A percentile compares a stretch with the other conserved stretches of the same genome.
Conservation (phyloP, 352 stramenopile species). For the Globisporangium perplexum region DNA sequence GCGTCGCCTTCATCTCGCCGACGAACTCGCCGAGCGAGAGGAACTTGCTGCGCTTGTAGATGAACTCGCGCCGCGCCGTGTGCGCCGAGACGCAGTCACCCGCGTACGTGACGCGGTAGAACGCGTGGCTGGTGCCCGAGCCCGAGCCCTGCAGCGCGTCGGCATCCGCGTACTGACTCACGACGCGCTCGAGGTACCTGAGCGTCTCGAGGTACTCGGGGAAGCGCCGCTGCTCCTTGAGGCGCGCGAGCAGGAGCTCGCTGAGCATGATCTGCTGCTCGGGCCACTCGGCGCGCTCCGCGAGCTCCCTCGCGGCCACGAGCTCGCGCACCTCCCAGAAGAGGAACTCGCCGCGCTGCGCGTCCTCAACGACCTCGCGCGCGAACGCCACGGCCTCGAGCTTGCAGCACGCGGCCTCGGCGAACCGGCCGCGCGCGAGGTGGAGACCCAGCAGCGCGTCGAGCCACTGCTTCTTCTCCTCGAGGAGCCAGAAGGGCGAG, state of each 20-base stretch:
- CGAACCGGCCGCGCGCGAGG: conserved; percentile 26
- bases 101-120: conserved; percentile 51
- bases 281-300: conserved; percentile 38
- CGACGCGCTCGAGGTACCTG: conserved; percentile 25
- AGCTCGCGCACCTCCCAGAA: conserved; percentile 40
- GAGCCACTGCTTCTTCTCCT: conserved; percentile 58
- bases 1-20: conserved; percentile 47
- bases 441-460: conserved; percentile 57
- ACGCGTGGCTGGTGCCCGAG: conserved; percentile 18
- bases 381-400: conserved; percentile 39
- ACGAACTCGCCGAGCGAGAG: conserved; percentile 64
- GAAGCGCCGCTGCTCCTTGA: conserved; percentile 29
- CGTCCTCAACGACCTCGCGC: conserved; percentile 5
- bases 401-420: conserved; percentile 61
- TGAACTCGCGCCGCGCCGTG: conserved; percentile 43
- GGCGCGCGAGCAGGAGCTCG: conserved; percentile 34
- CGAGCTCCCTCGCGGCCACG: conserved; percentile 27
- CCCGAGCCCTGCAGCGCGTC: conserved; percentile 6
- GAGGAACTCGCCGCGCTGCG: conserved; percentile 1
- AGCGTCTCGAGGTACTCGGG: conserved; percentile 50
- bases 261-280: conserved; percentile 48
- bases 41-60: conserved; percentile 74
- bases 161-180: conserved; percentile 23
- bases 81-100: conserved; percentile 45
- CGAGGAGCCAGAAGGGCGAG: conserved; percentile 45